These are phyloP conservation scores for Saccharomyces hybrid DNA, from an alignment of 1,139 yeast genomes.

Conservation along the genomic window DNA sequence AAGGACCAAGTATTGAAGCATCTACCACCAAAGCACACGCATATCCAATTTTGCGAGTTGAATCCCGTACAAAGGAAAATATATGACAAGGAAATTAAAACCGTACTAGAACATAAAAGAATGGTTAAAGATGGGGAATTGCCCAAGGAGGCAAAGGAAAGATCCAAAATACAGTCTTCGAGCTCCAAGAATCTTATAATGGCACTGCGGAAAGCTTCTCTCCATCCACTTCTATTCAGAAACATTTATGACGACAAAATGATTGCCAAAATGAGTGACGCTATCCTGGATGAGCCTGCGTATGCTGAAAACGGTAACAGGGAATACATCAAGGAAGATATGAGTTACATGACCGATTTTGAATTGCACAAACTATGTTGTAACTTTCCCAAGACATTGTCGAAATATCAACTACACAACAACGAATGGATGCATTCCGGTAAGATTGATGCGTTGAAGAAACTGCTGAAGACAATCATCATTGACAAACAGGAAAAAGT, in stretches of 20 bases:
- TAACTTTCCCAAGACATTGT: slow-evolving; percentile 60
- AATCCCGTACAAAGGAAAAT: slow-evolving; percentile 49
- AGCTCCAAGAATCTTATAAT: slow-evolving; percentile 49
- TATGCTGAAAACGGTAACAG: slow-evolving; percentile 65
- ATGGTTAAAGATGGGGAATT: slow-evolving; percentile 35
- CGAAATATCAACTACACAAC: slow-evolving; percentile 46
- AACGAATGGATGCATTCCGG: slow-evolving; percentile 69
- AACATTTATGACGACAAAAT: slow-evolving; percentile 46
- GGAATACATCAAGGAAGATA: slow-evolving; percentile 76
- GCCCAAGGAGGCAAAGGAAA: slow-evolving; percentile 30
- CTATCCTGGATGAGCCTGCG: slow-evolving; percentile 72
- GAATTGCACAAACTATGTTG: slow-evolving; percentile 73
- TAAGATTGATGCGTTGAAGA: slow-evolving; percentile 52
- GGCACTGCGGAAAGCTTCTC: slow-evolving; percentile 65
- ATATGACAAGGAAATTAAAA: slow-evolving; percentile 51
- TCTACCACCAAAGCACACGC: slow-evolving; percentile 68
- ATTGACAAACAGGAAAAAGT: slow-evolving; percentile 60
- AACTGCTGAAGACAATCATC: slow-evolving; percentile 54
- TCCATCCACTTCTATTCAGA: slow-evolving; percentile 71
- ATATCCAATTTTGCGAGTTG: slow-evolving; percentile 58
- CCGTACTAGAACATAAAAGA: slow-evolving; percentile 46
- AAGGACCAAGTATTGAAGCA: slow-evolving; percentile 88
- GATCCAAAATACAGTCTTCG: slow-evolving; percentile 33
- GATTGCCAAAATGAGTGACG: slow-evolving; percentile 61
- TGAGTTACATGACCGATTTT: slow-evolving; percentile 93